Evolutionary conservation across 2,329 filamentous ascomycete species (phyloP).

Genomic region (Chaetomium sp.): DNA sequence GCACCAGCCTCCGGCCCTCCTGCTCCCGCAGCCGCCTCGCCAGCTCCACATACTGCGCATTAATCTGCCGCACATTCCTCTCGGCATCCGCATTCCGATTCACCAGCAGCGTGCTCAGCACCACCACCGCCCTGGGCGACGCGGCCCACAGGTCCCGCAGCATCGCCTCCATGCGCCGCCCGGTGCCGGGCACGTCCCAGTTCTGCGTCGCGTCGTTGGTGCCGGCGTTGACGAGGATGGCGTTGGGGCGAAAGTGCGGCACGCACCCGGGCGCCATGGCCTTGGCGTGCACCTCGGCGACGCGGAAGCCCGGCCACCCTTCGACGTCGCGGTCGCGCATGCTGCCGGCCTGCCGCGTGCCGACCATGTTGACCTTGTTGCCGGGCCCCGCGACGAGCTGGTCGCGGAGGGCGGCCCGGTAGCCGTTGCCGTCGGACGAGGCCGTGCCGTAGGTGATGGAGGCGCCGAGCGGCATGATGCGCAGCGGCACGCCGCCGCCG

Average conservation of each 20-base stretch:
- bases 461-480: conserved; percentile 49
- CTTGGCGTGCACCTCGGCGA: conserved; percentile 42
- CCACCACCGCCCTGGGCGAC: conserved; percentile 40
- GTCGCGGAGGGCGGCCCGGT: conserved; percentile 41
- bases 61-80: conserved; percentile 40
- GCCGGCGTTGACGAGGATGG: conserved; percentile 48
- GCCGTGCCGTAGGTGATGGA: conserved; percentile 46
- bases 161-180: conserved; percentile 42
- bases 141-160: conserved; percentile 41
- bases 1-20: conserved; percentile 41
- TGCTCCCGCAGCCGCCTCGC: conserved; percentile 34
- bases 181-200: conserved; percentile 38
- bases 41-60: conserved; percentile 40
- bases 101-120: conserved; percentile 45
- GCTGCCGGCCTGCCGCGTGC: conserved; percentile 42
- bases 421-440: conserved; percentile 42
- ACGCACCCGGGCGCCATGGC: conserved; percentile 29
- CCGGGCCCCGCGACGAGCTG: conserved; percentile 39
- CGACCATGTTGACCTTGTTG: conserved; percentile 46
- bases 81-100: conserved; percentile 31
- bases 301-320: conserved; percentile 47
- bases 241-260: conserved; percentile 42
- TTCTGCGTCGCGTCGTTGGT: conserved; percentile 48
- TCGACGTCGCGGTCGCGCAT: conserved; percentile 50
- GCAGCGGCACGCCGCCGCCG: conserved; percentile 38